Conservation (phyloP, 306 rosid genomes). For the Prunus mira region DNA sequence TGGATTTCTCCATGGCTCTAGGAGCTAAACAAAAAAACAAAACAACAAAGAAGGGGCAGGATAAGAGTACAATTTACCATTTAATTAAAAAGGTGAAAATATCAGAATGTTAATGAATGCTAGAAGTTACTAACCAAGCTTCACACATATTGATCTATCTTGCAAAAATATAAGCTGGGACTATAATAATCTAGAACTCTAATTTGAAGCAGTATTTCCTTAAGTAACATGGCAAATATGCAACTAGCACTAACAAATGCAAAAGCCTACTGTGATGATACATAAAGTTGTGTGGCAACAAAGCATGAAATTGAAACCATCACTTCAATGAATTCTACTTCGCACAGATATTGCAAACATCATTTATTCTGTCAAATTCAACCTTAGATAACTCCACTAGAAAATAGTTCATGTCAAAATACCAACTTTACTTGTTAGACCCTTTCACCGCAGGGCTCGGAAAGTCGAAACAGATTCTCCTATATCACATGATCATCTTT, state of each 20-base stretch:
- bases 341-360: neutral
- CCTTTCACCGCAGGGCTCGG: neutral
- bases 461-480: neutral
- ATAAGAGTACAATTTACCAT: slow-evolving; percentile 6
- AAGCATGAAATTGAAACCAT: slow-evolving; percentile 3
- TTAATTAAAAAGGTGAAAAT: neutral
- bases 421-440: neutral
- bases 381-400: neutral
- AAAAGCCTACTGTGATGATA: neutral
- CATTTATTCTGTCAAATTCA: neutral
- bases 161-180: neutral
- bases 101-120: neutral
- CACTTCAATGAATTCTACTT: neutral
- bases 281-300: neutral
- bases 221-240: neutral
- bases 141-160: neutral
- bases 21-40: slow-evolving; percentile 66
- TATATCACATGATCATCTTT: neutral
- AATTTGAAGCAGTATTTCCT: neutral
- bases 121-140: neutral
- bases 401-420: neutral
- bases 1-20: slow-evolving; percentile 83
- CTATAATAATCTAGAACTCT: neutral
- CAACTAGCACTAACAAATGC: neutral
- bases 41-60: neutral